Evolutionary conservation across 2,329 filamentous ascomycete species (phyloP), one percentile per base, ranked within the genome.

Genomic region (Lachnellula subtilissima): DNA sequence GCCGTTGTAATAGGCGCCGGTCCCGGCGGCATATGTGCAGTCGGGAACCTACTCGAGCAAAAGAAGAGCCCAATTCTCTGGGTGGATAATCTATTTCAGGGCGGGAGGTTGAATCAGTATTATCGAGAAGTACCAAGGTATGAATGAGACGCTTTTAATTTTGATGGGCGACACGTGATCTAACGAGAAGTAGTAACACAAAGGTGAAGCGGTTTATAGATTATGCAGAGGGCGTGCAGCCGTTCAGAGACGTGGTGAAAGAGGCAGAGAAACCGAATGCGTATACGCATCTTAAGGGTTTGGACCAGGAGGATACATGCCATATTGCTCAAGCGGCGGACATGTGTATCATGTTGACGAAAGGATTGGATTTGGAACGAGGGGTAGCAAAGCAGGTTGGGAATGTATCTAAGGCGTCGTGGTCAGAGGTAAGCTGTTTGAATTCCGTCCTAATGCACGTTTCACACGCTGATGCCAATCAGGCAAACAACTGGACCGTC

Each of bases 31-130:
- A 76, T 86, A 54, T 82, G 81, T 3, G 78, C 78, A 6, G 74
- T 86, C 23, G 83, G 83, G n/a, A 84, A 83, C 63, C 70, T 86
- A 17, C 73, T 86, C 17, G 81, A 85, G 64, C 74, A 76, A 35
- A 74, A 76, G 48, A 71, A 77, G 7, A 69, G 72, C 8, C 76
- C 76, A 14, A 75, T 86, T 49, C 68, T 81, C 51, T 86, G 83
- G 84, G 73, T 85, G 42, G 83, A 86, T 64, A 75, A 80, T 36
- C 65, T 68, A 2, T 85, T 86, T 63, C 70, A 77, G 23, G 82
- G 72, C 28, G 80, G 80, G 4, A 72, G 79, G 43, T 72, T 83
- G 35, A 73, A 78, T 61, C 72, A 74, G 56, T 75, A 74, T 64
- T 86, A 86, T 65, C 75, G 82, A 48, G 82, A 85, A 65, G 83